These are phyloP conservation scores for Bruguiera parviflora DNA, from an alignment of 345 rosid species.

Conservation along the genomic window DNA sequence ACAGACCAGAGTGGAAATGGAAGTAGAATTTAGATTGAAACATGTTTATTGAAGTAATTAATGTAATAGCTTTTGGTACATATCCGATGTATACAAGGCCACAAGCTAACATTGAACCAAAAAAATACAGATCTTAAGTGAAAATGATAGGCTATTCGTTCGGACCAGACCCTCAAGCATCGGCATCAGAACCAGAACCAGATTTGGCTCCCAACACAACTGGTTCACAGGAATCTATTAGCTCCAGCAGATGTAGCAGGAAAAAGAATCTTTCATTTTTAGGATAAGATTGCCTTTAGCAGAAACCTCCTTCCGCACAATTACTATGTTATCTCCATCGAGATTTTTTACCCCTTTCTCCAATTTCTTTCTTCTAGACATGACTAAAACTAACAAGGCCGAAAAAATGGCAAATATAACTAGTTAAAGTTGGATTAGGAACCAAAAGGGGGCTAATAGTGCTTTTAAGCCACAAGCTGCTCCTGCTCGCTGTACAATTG, in stretches of 20 bases:
- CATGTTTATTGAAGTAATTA: constrained; percentile 11
- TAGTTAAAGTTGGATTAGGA: constrained; percentile 38
- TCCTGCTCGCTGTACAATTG: constrained; percentile 75
- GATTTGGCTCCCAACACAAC: constrained; percentile 4
- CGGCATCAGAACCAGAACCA: constrained; percentile 16
- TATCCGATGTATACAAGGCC: constrained; percentile 14
- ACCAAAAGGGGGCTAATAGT: constrained; percentile 16
- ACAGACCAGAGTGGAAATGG: too few relatives aligned
- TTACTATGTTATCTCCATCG: not conserved
- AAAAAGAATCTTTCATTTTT: constrained; percentile 5
- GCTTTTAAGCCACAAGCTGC: constrained; percentile 63
- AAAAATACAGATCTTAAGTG: not conserved
- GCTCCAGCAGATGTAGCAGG: constrained; percentile 3
- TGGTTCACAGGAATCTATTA: constrained; percentile 1
- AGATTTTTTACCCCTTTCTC: not conserved
- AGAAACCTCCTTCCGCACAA: constrained; percentile 28
- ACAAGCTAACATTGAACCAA: constrained; percentile 1
- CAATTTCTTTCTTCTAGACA: constrained; percentile 14
- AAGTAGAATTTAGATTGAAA: not conserved
- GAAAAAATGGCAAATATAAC: constrained; percentile 29
- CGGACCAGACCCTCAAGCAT: not conserved
- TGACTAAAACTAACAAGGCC: constrained; percentile 27
- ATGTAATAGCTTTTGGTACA: constrained; percentile 19
- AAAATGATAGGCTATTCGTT: not conserved
- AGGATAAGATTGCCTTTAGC: constrained; percentile 7